These are phyloP conservation scores for Cicer judaicum DNA, from an alignment of 306 rosid species.

Conservation along the genomic window DNA sequence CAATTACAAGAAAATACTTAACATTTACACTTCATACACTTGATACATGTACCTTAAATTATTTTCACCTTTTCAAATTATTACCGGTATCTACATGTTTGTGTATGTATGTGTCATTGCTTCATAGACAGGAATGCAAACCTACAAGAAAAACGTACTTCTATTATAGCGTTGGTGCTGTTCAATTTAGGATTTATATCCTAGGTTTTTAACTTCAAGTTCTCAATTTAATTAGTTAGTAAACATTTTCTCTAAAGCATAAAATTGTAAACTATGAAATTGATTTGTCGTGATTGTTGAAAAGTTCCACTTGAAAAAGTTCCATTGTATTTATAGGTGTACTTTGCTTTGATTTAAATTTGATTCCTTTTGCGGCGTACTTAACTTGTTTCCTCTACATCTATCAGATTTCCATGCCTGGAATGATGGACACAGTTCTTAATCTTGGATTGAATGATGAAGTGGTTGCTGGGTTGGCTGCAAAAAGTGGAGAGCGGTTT, in stretches of 20 bases:
- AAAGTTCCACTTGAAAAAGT: conserved; percentile 8
- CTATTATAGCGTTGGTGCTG: conserved; percentile 12
- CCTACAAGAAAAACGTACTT: neutral
- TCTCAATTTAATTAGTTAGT: neutral
- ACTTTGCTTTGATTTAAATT: conserved; percentile 13
- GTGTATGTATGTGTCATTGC: too few relatives aligned
- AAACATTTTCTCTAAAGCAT: neutral
- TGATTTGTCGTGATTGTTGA: conserved; percentile 8
- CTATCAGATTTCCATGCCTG: conserved; percentile 93
- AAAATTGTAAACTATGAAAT: neutral
- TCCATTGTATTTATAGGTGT: neutral
- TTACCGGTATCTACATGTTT: too few relatives aligned
- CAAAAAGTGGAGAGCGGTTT: conserved; percentile 94
- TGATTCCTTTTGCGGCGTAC: conserved; percentile 9
- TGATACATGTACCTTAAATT: too few relatives aligned
- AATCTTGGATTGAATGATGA: conserved; percentile 94
- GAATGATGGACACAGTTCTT: conserved; percentile 99
- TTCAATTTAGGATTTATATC: neutral
- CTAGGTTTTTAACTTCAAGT: neutral
- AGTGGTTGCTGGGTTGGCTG: conserved; percentile 85
- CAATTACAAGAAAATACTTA: neutral
- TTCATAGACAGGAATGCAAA: neutral
- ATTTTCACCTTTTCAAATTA: too few relatives aligned
- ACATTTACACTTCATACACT: too few relatives aligned
- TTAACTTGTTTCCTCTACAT: conserved; percentile 24